Base-by-base conservation (phyloP, 345 rosid species). In the Melastoma malabathricum region DNA sequence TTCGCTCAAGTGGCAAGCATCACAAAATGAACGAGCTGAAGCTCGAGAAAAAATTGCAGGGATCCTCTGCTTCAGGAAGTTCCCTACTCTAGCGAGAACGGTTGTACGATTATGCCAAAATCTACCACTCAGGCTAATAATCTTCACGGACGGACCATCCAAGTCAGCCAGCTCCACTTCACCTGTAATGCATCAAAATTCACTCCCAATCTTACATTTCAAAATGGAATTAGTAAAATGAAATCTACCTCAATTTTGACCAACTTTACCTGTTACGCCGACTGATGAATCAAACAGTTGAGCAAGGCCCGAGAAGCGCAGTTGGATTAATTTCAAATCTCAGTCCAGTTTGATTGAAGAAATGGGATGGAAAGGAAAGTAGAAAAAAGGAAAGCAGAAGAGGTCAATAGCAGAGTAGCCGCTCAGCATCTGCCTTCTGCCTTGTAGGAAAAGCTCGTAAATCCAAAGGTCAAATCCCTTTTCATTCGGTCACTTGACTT, bases 131-230 rank as follows among this genome's bases (percentile, higher is more conserved):
- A 84, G 83, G 49, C 85, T 78, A 55, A 90, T 78, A 55, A 90
- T 84, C 77, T 64, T 86, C 65, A 86, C 98, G 62, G 78, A 90
- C 1, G 89, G 92, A 46, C 98, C 98, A 72, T 86, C 98, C 61
- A 90, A 59, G 50, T 90, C 96, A 10, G 86, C 86, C 54, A 90
- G 66, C 57, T 84, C 89, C 49, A 66, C 89, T 73, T 64, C 69
- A 49, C 92, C 85, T 82, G 31, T 18, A 47, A 18, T 27, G 18
- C 54, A 44, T 16, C 16, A 17, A 2, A 16, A 14, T 41, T 15
- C 18, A 19, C 25, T 22, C 25, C 25, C n/a, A 15, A 48, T 20
- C 13, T 46, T 7, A 23, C 29, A 6, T 34, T 34, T 34, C 12
- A 34, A 34, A 34, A 52, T 34, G n/a, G 25, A 10, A 3, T 51